Percentiles rank a stretch among this genome's conserved stretches.
Evolutionary conservation across 2,329 filamentous ascomycete species (phyloP).

Genomic region (Colletotrichum lupini): DNA sequence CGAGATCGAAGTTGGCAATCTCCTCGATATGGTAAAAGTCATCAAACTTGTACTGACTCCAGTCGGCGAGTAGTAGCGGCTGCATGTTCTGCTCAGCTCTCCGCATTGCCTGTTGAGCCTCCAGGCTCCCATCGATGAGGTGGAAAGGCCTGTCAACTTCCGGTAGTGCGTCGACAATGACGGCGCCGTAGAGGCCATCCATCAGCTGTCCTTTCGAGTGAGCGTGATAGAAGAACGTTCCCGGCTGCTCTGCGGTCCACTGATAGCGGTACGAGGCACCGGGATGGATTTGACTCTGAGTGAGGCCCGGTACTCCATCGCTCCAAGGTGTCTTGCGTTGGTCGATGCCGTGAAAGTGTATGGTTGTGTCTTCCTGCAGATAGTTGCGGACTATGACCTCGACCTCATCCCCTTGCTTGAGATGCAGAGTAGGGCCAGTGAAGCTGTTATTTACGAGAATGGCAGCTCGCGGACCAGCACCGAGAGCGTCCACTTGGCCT

Average conservation of each 20-base stretch:
- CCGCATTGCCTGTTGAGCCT: not conserved
- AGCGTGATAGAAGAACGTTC: constrained; percentile 30
- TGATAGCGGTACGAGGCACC: constrained; percentile 49
- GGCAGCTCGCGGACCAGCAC: not conserved
- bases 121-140: not conserved
- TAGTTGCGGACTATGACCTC: constrained; percentile 42
- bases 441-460: constrained; percentile 34
- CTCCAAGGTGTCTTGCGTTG: constrained; percentile 50
- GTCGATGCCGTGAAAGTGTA: constrained; percentile 43
- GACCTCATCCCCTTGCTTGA: constrained; percentile 35
- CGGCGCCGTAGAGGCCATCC: constrained; percentile 32
- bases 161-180: not conserved
- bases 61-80: constrained; percentile 33
- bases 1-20: not conserved
- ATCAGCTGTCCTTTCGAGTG: constrained; percentile 16
- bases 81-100: constrained; percentile 11
- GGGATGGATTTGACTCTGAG: constrained; percentile 52
- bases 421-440: constrained; percentile 28
- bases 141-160: not conserved
- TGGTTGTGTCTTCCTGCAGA: constrained; percentile 42
- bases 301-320: constrained; percentile 56
- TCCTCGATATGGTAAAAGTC: constrained; percentile 6
- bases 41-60: constrained; percentile 33
- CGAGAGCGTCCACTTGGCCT: not conserved
- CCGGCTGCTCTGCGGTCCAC: constrained; percentile 31